Evolutionary conservation across 2,329 filamentous ascomycete species (phyloP).

Genomic region (Aureobasidium sp.): DNA sequence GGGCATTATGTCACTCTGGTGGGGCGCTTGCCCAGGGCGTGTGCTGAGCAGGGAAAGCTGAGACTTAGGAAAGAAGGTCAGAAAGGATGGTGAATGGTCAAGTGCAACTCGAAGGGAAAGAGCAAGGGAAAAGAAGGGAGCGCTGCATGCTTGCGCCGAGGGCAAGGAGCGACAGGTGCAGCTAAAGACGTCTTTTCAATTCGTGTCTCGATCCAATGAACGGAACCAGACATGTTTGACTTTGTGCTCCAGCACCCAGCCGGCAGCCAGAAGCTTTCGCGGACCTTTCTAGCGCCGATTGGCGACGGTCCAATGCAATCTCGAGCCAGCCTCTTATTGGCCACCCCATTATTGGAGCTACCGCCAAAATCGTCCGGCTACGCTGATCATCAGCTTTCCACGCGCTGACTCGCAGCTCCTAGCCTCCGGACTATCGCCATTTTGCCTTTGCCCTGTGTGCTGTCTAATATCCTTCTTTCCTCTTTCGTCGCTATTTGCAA

Average conservation of each 20-base stretch:
- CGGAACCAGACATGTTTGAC: slow-evolving; percentile 2
- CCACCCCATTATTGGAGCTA: not conserved
- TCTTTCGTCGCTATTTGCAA: not conserved
- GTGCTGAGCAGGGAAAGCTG: not conserved
- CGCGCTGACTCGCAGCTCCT: slow-evolving; percentile 1
- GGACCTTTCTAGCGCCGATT: slow-evolving; percentile 7
- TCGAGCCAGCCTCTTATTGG: not conserved
- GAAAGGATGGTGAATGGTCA: not conserved
- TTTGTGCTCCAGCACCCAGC: slow-evolving; percentile 5
- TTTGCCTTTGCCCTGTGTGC: not conserved
- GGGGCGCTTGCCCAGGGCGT: slow-evolving; percentile 3
- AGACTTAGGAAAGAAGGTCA: not conserved
- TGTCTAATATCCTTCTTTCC: not conserved
- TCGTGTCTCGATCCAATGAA: slow-evolving; percentile 2
- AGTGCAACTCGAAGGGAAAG: not conserved
- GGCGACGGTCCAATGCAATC: not conserved
- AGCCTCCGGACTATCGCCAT: slow-evolving; percentile 3
- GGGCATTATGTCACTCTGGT: slow-evolving; percentile 13
- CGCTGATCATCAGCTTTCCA: slow-evolving; percentile 5
- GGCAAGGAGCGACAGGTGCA: slow-evolving; percentile 8
- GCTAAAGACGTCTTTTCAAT: slow-evolving; percentile 9
- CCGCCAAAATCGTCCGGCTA: not conserved
- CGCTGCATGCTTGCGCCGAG: not conserved
- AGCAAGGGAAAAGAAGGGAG: not conserved
- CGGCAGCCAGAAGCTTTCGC: slow-evolving; percentile 2